Base-by-base conservation (phyloP, 129 eudicot genomes). In the Logfia minima region DNA sequence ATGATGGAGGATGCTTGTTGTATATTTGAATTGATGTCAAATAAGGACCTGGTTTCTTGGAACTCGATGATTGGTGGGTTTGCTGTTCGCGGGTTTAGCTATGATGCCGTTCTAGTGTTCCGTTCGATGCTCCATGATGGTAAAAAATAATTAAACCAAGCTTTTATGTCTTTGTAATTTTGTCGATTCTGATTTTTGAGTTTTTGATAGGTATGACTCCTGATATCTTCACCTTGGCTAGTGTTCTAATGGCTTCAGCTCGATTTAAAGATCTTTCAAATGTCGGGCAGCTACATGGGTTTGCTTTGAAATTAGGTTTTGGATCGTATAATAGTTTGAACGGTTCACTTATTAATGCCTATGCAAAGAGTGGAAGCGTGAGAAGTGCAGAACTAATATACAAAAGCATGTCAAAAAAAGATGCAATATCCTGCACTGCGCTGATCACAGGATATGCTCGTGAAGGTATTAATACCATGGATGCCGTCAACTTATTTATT, bases 61-160 rank as follows among this genome's bases (percentile, higher is more conserved):
- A 91, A 91, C 76, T 86, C 88, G 9, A 87, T 91, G 94, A 85
- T 91, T 68, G 86, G 85, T 39, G 97, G 94, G 19, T 87, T 83
- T 75, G 86, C 83, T 5, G 68, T 55, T 53, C 90, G 80, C 59
- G 92, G 89, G 45, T 77, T 83, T 51, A 68, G 70, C 52, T 35
- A 74, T 35, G 79, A 88, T 77, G 94, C 92, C 8, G 75, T 80
- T 43, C 5, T 5, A 5, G 73, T 82, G 79, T 88, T 86, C 29
- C 82, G 76, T 6, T 67, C 67, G 45, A 88, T 91, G 94, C 83
- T 91, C 26, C 82, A 83, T 74, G 88, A 83, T 68, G 97, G 95
- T 91, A 85, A 19, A 41, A 21, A 32, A 13, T 34, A 58, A 9
- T 9, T 6, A 45, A 62, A 60, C 2, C 60, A 29, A 73, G 28